Evolutionary conservation across 768 basidiomycete species (phyloP).

Genomic region (Russula sp.): DNA sequence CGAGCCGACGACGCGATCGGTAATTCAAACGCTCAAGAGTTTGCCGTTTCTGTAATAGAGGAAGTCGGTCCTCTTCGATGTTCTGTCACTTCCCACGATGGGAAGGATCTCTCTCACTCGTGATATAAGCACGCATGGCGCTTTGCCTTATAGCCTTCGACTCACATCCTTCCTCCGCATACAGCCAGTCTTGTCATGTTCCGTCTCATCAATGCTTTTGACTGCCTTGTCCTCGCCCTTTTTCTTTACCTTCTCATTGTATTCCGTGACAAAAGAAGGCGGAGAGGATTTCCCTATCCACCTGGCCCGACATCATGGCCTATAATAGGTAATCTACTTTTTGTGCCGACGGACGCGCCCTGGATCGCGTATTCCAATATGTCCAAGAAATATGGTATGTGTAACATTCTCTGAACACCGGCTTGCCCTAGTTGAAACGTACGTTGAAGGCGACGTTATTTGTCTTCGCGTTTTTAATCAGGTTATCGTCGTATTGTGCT

Average conservation of each 20-base stretch:
- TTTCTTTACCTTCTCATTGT: not conserved
- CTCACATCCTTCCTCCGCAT: not conserved
- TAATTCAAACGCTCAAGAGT: not conserved
- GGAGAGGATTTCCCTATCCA: not conserved
- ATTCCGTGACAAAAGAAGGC: not conserved
- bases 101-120: not conserved
- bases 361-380: not conserved
- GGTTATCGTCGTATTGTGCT: slow-evolving; percentile 2
- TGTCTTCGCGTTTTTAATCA: slow-evolving; percentile 8
- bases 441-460: slow-evolving; percentile 18
- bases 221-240: not conserved
- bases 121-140: not conserved
- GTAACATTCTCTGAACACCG: not conserved
- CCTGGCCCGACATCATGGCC: slow-evolving; percentile 7
- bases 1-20: no score
- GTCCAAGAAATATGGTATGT: slow-evolving; percentile 20
- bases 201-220: not conserved
- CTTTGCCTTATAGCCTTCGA: not conserved
- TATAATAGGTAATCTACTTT: slow-evolving; percentile 18
- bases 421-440: not conserved
- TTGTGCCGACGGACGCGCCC: slow-evolving; percentile 4
- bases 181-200: not conserved
- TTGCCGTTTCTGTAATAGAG: not conserved
- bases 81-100: not conserved
- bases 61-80: not conserved